Conservation (phyloP, 768 basidiomycete genomes). For the Suillus hirtellus region DNA sequence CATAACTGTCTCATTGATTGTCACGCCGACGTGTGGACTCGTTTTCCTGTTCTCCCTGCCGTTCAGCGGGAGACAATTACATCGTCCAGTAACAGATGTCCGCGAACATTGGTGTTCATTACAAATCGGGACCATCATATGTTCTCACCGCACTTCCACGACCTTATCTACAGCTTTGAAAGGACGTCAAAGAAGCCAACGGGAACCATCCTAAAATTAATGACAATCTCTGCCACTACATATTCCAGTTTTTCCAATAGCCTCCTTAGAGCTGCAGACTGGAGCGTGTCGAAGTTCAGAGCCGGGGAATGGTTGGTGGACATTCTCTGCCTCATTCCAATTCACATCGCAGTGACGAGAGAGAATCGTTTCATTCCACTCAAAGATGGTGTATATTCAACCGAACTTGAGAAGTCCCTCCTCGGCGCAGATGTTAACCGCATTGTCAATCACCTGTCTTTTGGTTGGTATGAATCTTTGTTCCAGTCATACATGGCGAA, state of each 20-base stretch:
- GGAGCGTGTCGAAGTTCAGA: slow-evolving; percentile 40
- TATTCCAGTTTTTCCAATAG: slow-evolving; percentile 30
- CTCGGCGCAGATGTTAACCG: slow-evolving; percentile 58
- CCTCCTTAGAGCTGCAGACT: slow-evolving; percentile 16
- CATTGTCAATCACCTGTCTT: slow-evolving; percentile 55
- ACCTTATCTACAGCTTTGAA: slow-evolving; percentile 51
- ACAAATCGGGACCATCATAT: slow-evolving; percentile 37
- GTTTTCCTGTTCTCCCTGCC: slow-evolving; percentile 58
- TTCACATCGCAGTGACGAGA: slow-evolving; percentile 58
- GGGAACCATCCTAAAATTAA: slow-evolving; percentile 41
- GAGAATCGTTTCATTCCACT: slow-evolving; percentile 64
- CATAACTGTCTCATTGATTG: slow-evolving; percentile 61
- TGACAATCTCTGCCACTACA: slow-evolving; percentile 34
- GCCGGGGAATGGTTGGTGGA: slow-evolving; percentile 66
- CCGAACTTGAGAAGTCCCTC: slow-evolving; percentile 49
- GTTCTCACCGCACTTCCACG: slow-evolving; percentile 44
- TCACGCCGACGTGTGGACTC: slow-evolving; percentile 57
- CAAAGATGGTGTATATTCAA: slow-evolving; percentile 55
- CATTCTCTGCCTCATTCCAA: slow-evolving; percentile 61
- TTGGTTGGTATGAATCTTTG: slow-evolving; percentile 67
- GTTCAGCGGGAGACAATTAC: slow-evolving; percentile 47
- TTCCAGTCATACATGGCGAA: slow-evolving; percentile 62
- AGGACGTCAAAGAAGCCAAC: slow-evolving; percentile 52
- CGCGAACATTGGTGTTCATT: slow-evolving; percentile 44
- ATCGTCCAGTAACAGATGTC: slow-evolving; percentile 32